These are phyloP conservation scores for Hypomyces rosellus DNA, from an alignment of 2,329 filamentous ascomycete species.

Conservation along the genomic window DNA sequence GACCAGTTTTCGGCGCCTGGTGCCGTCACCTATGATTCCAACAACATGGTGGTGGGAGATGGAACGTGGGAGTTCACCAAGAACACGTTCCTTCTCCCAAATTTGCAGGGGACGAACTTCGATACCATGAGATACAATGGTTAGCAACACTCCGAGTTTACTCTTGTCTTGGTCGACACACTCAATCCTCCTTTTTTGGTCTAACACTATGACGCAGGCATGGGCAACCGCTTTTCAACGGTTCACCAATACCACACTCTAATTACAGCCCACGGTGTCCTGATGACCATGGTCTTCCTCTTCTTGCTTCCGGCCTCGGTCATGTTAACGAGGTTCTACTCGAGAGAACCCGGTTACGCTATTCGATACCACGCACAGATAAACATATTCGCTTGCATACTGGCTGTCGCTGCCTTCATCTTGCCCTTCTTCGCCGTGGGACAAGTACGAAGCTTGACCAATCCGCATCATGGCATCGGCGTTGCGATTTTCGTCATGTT, in stretches of 20 bases:
- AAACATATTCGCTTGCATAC: constrained; percentile 60
- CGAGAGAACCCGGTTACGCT: constrained; percentile 52
- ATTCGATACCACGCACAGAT: constrained; percentile 68
- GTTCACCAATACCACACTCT: constrained; percentile 64
- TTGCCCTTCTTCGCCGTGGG: constrained; percentile 76
- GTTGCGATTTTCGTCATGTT: constrained; percentile 71
- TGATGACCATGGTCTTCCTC: constrained; percentile 69
- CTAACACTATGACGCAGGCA: constrained; percentile 46
- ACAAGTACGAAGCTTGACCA: constrained; percentile 62
- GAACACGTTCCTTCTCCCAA: constrained; percentile 73
- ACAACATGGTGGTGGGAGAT: constrained; percentile 71
- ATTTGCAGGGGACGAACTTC: constrained; percentile 69
- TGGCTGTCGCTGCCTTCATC: constrained; percentile 66
- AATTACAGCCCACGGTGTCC: constrained; percentile 63
- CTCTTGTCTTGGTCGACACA: constrained; percentile 3
- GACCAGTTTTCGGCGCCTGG: constrained; percentile 62
- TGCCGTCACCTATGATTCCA: constrained; percentile 64
- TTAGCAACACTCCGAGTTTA: constrained; percentile 24
- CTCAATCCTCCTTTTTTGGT: not conserved
- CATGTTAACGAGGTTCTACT: constrained; percentile 66
- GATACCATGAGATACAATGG: constrained; percentile 82
- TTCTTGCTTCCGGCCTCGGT: constrained; percentile 68
- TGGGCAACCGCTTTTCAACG: constrained; percentile 72
- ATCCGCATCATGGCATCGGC: constrained; percentile 81
- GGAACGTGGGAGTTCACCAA: constrained; percentile 76